Evolutionary conservation across 2,329 filamentous ascomycete species (phyloP), one percentile per base, ranked within the genome.

Genomic region (Alternaria solani): DNA sequence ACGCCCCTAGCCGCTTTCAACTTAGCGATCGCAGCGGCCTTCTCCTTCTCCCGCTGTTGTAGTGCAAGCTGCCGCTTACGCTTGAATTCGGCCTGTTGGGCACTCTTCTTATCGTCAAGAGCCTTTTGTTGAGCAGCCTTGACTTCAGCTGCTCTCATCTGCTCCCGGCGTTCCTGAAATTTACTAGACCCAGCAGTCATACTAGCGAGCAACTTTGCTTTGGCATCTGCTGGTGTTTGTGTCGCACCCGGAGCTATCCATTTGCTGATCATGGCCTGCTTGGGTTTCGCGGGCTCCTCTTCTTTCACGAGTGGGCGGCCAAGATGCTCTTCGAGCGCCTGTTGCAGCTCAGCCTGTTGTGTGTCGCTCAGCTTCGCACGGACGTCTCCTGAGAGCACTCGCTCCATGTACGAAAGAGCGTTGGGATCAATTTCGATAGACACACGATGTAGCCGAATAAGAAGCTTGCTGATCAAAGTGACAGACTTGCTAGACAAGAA

Each of bases 401-500:
- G 88, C 55, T 86, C 84, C 65, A 94, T 88, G 66, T 86, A 88
- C 32, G 82, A 80, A 28, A 87, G 81, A 2, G 89, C 84, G 4
- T 83, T 83, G 14, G 85, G 76, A 38, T 88, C 86, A 30, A 97
- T 86, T 54, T 89, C 88, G 67, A 97, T 88, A 54, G 87, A 85
- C 51, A 92, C 90, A 66, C 94, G 90, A 41, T 89, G 88, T n/a
- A 99, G 83, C 23, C 93, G 89, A 14, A 87, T 87, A 36, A 99
- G 85, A 59, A 99, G 89, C 76, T 96, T 96, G 69, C 89, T 88
- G 32, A 97, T 87, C 28, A 98, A 86, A 28, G 88, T 89, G 49
- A 96, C 92, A 14, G 94, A 89, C 39, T 92, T 92, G 61, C 86
- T 88, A 36, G 95, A 89, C 7, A 99, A 86, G 78, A 93, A 97